Evolutionary conservation across 176 grass and related monocot species (phyloP).

Genomic region (Zizania latifolia): DNA sequence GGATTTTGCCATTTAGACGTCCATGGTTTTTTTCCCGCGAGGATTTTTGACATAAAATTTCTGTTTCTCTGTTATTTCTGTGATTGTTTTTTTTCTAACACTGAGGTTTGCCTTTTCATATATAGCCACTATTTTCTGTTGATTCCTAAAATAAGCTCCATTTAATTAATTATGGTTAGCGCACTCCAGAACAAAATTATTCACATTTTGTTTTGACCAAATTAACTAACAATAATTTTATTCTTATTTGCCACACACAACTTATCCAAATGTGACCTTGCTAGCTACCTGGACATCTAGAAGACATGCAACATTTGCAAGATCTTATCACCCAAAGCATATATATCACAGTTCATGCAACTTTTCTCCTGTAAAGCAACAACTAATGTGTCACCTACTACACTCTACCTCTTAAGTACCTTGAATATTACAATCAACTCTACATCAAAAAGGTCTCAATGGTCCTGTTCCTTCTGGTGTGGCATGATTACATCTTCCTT

Average conservation of each 20-base stretch:
- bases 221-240: too few species aligned
- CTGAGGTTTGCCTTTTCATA: too few species aligned
- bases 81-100: too few species aligned
- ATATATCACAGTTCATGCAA: conserved; percentile 1
- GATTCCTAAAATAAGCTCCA: too few species aligned
- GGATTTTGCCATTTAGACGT: too few species aligned
- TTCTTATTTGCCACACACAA: neutral
- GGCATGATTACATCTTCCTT: conserved; percentile 30
- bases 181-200: too few species aligned
- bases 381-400: conserved; percentile 11
- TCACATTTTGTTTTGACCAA: too few species aligned
- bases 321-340: conserved; percentile 8
- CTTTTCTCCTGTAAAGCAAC: neutral
- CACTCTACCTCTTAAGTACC: neutral
- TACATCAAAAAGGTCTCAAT: neutral
- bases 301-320: neutral
- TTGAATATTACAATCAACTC: neutral
- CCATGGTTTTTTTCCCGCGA: too few species aligned
- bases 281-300: neutral
- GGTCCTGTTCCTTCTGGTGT: conserved; percentile 21
- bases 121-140: too few species aligned
- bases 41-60: too few species aligned
- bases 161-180: too few species aligned
- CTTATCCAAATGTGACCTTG: neutral
- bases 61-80: too few species aligned